phyloP scores from a whole-genome alignment of 2,329 filamentous ascomycete genomes.

The Colletotrichum viniferum region DNA sequence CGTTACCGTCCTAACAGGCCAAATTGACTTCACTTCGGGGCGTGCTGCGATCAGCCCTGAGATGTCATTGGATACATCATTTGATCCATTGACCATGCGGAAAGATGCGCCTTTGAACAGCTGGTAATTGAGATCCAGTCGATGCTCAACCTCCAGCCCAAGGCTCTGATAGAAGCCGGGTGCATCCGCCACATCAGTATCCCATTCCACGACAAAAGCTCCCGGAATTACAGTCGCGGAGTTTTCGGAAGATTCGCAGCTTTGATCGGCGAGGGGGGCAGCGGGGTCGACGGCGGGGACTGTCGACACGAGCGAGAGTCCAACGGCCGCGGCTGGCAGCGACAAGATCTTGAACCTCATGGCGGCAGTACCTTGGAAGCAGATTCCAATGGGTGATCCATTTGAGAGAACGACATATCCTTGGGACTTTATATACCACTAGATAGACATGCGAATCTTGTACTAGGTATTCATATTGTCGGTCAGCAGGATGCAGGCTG shows the following conservation, averaged over 20 bases:
- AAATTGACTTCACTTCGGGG: conserved; percentile 30
- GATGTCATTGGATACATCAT: conserved; percentile 1
- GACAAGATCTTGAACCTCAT: background rate
- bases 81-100: conserved; percentile 23
- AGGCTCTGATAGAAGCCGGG: conserved; percentile 20
- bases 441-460: background rate
- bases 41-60: conserved; percentile 24
- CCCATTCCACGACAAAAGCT: conserved; percentile 28
- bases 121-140: conserved; percentile 23
- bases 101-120: conserved; percentile 29
- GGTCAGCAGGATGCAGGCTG: background rate
- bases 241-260: background rate
- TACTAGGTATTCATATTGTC: background rate
- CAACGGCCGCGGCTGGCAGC: background rate
- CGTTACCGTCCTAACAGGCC: conserved; percentile 28
- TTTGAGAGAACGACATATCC: background rate
- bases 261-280: fast-evolving
- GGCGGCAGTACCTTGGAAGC: fast-evolving
- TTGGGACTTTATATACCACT: background rate
- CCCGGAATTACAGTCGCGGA: conserved; percentile 11
- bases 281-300: fast-evolving
- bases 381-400: fast-evolving
- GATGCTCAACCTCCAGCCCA: conserved; percentile 17
- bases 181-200: background rate
- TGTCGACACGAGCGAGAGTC: background rate